Conservation (phyloP, 345 rosid genomes). For the Arabidopsis thaliana region DNA sequence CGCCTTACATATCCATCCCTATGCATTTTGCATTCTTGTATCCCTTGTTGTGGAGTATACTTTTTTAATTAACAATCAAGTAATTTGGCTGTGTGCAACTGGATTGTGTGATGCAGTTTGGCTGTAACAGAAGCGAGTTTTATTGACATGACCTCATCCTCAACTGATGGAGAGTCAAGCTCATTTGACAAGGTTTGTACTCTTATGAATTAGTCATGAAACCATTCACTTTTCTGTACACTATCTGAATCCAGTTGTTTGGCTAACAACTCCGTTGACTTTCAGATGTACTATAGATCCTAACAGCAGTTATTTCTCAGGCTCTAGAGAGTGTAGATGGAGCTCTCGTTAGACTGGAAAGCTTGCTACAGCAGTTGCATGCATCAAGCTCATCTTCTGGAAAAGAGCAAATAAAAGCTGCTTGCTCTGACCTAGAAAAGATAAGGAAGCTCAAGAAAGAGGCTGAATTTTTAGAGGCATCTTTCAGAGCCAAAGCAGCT, state of each 20-base stretch:
- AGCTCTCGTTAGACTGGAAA: slow-evolving; percentile 81
- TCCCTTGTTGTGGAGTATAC: not conserved
- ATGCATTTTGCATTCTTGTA: not conserved
- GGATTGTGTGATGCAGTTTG: slow-evolving; percentile 56
- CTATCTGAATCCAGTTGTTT: not conserved
- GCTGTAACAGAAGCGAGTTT: slow-evolving; percentile 49
- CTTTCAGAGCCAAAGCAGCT: slow-evolving; percentile 95
- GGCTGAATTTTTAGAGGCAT: slow-evolving; percentile 97
- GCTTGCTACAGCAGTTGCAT: slow-evolving; percentile 77
- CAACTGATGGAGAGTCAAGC: slow-evolving; percentile 54
- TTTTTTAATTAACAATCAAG: slow-evolving; percentile 18
- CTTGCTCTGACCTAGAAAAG: slow-evolving; percentile 95
- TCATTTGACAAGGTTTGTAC: slow-evolving; percentile 80
- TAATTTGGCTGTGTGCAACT: slow-evolving; percentile 18
- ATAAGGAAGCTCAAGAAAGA: slow-evolving; percentile 97
- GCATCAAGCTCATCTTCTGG: slow-evolving; percentile 78
- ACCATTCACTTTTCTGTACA: slow-evolving; percentile 3
- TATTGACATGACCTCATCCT: slow-evolving; percentile 50
- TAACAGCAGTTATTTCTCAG: slow-evolving; percentile 51
- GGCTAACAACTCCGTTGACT: slow-evolving; percentile 27
- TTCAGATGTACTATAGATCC: slow-evolving; percentile 28
- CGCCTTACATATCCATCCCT: not conserved
- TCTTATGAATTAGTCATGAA: slow-evolving; percentile 16
- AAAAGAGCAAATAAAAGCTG: slow-evolving; percentile 88
- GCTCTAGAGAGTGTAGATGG: slow-evolving; percentile 93